A percentile compares a stretch with the other conserved stretches of the same genome.
Evolutionary conservation across 2,329 filamentous ascomycete genomes (phyloP).

Genomic region (Tolypocladium endophyticum): DNA sequence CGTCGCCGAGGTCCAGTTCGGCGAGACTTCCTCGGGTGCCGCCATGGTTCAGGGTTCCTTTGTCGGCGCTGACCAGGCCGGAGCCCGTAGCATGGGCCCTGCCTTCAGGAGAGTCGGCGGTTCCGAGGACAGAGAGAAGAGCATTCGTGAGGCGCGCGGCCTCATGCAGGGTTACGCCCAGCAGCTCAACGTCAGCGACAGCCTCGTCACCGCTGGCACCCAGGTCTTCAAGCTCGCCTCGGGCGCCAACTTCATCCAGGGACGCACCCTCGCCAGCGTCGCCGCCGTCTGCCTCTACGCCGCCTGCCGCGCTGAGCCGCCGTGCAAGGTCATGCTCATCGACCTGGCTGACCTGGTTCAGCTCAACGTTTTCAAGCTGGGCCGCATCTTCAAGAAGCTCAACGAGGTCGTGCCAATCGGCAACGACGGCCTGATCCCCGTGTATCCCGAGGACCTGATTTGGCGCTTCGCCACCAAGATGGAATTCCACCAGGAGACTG

Average conservation of each 20-base stretch:
- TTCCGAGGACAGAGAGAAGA: slow-evolving; percentile 47
- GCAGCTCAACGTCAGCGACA: slow-evolving; percentile 49
- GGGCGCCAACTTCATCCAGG: slow-evolving; percentile 70
- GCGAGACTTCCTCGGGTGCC: slow-evolving; percentile 74
- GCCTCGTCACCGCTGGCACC: slow-evolving; percentile 53
- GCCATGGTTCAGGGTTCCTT: slow-evolving; percentile 87
- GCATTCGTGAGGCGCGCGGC: slow-evolving; percentile 44
- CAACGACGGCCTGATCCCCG: slow-evolving; percentile 52
- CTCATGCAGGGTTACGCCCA: slow-evolving; percentile 53
- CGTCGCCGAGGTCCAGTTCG: slow-evolving; percentile 84
- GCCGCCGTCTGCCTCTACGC: slow-evolving; percentile 87
- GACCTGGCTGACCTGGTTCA: slow-evolving; percentile 77
- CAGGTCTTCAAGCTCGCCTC: slow-evolving; percentile 70
- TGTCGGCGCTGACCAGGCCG: slow-evolving; percentile 75
- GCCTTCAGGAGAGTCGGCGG: slow-evolving; percentile 51
- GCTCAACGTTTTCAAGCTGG: slow-evolving; percentile 87
- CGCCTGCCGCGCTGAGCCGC: slow-evolving; percentile 67
- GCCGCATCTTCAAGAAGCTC: slow-evolving; percentile 78
- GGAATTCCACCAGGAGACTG: slow-evolving; percentile 75
- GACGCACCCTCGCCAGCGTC: slow-evolving; percentile 74
- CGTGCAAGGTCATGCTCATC: slow-evolving; percentile 85
- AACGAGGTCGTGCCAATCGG: slow-evolving; percentile 61
- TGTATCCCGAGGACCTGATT: slow-evolving; percentile 84
- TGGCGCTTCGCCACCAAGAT: slow-evolving; percentile 84
- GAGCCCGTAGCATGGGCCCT: slow-evolving; percentile 57